These are phyloP conservation scores for Nepenthes gracilis DNA, from an alignment of 148 eudicot genomes.

Conservation along the genomic window DNA sequence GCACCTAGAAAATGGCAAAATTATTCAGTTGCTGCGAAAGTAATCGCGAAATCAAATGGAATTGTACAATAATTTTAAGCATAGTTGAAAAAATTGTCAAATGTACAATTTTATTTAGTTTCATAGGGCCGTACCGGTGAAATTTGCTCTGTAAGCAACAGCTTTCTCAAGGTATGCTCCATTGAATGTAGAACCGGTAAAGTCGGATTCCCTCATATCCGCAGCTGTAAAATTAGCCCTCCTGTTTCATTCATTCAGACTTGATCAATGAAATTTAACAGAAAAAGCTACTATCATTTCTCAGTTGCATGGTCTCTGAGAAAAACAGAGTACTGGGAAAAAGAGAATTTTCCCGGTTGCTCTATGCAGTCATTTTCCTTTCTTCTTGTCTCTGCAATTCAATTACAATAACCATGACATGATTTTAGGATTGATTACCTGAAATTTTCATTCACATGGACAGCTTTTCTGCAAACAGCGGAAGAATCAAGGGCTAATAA, in stretches of 20 bases:
- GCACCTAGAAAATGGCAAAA: conserved; percentile 47
- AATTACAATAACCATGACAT: too few relatives aligned
- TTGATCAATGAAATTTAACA: background rate
- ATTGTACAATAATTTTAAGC: too few relatives aligned
- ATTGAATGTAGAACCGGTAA: conserved; percentile 95
- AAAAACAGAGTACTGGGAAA: too few relatives aligned
- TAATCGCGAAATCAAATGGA: too few relatives aligned
- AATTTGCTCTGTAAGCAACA: conserved; percentile 92
- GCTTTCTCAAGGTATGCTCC: conserved; percentile 99
- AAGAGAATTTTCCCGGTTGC: too few relatives aligned
- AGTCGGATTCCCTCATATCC: conserved; percentile 97
- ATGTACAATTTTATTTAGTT: too few relatives aligned
- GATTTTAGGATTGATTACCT: conserved; percentile 26
- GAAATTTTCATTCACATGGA: conserved; percentile 83
- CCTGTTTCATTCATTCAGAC: conserved; percentile 23
- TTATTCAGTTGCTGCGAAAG: too few relatives aligned
- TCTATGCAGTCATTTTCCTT: too few relatives aligned
- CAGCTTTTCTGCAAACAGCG: conserved; percentile 59
- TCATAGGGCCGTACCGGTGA: conserved; percentile 43
- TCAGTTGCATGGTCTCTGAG: too few relatives aligned
- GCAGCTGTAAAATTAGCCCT: conserved; percentile 96
- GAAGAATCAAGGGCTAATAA: background rate
- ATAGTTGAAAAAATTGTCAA: too few relatives aligned
- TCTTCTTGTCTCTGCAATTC: too few relatives aligned
- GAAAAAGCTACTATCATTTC: too few relatives aligned